These are phyloP conservation scores for Aspergillus oerlinghausenensis DNA, from an alignment of 2,329 filamentous ascomycete genomes.

Conservation along the genomic window DNA sequence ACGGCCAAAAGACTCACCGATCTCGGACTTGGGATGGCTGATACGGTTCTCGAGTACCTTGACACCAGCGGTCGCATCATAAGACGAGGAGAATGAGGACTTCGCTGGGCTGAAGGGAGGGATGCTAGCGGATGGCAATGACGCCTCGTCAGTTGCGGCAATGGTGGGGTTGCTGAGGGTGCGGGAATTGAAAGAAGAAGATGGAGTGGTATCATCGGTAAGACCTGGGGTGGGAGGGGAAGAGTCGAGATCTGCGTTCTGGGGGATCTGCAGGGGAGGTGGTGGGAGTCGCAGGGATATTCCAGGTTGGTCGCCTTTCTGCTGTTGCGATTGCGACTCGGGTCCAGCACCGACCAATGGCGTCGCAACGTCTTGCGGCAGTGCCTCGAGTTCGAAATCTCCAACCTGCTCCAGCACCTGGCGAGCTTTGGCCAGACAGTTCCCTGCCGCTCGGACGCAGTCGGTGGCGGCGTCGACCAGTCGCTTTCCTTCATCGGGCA, in stretches of 20 bases:
- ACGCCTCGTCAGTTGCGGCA: constrained; percentile 22
- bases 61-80: constrained; percentile 22
- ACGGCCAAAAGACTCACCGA: constrained; percentile 50
- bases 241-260: constrained; percentile 20
- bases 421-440: constrained; percentile 84
- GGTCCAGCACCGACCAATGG: constrained; percentile 5
- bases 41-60: constrained; percentile 30
- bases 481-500: constrained; percentile 71
- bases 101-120: constrained; percentile 25
- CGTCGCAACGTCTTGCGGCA: constrained; percentile 43
- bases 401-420: constrained; percentile 81
- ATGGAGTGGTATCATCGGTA: constrained; percentile 36
- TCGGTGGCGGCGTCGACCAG: constrained; percentile 75
- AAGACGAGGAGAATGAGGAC: constrained; percentile 22
- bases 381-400: constrained; percentile 73
- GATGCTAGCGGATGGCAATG: constrained; percentile 23
- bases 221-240: constrained; percentile 33
- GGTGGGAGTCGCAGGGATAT: constrained; percentile 40
- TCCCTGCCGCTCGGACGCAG: constrained; percentile 84
- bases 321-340: constrained; percentile 17
- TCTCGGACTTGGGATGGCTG: constrained; percentile 28
- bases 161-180: constrained; percentile 26
- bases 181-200: constrained; percentile 45
- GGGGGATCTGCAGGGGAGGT: constrained; percentile 43
- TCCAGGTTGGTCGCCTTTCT: constrained; percentile 12